Conservation (phyloP, 2,329 filamentous ascomycete species). For the Tolypocladium cylindrosporum region DNA sequence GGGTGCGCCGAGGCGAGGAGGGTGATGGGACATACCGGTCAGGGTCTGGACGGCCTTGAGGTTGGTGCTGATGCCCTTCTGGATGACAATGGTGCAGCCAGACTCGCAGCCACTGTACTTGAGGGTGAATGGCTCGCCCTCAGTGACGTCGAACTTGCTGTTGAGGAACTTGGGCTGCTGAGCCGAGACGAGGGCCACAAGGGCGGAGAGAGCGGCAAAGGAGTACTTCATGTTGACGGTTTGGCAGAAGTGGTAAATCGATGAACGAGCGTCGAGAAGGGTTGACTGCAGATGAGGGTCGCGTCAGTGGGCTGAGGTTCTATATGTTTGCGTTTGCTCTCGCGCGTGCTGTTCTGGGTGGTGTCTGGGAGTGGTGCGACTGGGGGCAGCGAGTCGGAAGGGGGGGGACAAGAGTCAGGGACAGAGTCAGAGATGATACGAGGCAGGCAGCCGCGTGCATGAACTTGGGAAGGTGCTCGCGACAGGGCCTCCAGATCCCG, state of each 20-base stretch:
- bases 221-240: constrained; percentile 25
- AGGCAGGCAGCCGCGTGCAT: neutral
- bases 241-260: neutral
- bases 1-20: neutral
- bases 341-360: neutral
- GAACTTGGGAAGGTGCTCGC: neutral
- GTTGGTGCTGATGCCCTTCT: constrained; percentile 18
- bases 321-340: neutral
- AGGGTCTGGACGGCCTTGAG: constrained; percentile 19
- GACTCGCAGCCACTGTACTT: constrained; percentile 18
- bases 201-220: constrained; percentile 16
- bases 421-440: neutral
- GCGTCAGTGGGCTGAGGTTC: neutral
- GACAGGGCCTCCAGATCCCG: neutral
- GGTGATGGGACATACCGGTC: constrained; percentile 15
- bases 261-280: neutral
- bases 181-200: constrained; percentile 17
- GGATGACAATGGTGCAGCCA: constrained; percentile 24
- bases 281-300: neutral
- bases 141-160: constrained; percentile 14
- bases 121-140: constrained; percentile 22
- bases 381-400: too few species aligned
- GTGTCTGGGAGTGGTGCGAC: neutral
- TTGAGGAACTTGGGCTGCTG: constrained; percentile 21
- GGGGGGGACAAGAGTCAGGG: too few species aligned